phyloP scores from a whole-genome alignment of 768 basidiomycete species.

The Termitomyces sp. region DNA sequence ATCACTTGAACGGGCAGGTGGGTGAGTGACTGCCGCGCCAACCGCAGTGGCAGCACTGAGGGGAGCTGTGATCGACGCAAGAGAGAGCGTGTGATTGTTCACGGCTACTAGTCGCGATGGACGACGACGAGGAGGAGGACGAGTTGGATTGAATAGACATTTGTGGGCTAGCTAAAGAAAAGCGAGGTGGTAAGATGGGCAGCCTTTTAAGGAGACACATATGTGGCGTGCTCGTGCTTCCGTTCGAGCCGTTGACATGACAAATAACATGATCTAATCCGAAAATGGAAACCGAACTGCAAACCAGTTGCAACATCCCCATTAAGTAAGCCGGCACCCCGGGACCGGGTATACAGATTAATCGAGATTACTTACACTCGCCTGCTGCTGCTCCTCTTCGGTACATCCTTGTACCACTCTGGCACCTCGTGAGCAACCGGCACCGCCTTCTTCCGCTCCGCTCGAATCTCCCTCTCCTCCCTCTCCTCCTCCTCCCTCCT shows the following conservation, averaged over 20 bases:
- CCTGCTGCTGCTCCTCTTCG: constrained; percentile 53
- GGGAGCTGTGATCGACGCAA: constrained; percentile 47
- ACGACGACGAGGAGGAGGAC: neutral
- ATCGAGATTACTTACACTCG: neutral
- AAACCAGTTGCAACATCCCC: too few species aligned
- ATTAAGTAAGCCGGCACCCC: too few species aligned
- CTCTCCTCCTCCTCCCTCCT: constrained; percentile 41
- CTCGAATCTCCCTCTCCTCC: constrained; percentile 57
- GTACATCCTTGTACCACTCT: constrained; percentile 70
- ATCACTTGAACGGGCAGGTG: constrained; percentile 59
- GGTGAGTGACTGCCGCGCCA: constrained; percentile 57
- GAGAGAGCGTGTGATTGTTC: too few species aligned
- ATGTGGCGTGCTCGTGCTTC: constrained; percentile 31
- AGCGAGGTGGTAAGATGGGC: constrained; percentile 8
- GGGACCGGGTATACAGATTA: too few species aligned
- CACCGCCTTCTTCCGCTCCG: constrained; percentile 55
- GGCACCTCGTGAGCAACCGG: constrained; percentile 69
- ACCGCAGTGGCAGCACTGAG: constrained; percentile 77
- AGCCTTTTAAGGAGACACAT: constrained; percentile 13
- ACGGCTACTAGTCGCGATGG: constrained; percentile 8
- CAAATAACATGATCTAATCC: constrained; percentile 9
- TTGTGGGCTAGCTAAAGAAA: too few species aligned
- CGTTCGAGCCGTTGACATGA: constrained; percentile 35
- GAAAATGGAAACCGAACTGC: too few species aligned
- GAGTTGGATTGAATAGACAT: constrained; percentile 8